Conservation (phyloP, 108 stramenopile species). For the Pinguiococcus pyrenoidosus region DNA sequence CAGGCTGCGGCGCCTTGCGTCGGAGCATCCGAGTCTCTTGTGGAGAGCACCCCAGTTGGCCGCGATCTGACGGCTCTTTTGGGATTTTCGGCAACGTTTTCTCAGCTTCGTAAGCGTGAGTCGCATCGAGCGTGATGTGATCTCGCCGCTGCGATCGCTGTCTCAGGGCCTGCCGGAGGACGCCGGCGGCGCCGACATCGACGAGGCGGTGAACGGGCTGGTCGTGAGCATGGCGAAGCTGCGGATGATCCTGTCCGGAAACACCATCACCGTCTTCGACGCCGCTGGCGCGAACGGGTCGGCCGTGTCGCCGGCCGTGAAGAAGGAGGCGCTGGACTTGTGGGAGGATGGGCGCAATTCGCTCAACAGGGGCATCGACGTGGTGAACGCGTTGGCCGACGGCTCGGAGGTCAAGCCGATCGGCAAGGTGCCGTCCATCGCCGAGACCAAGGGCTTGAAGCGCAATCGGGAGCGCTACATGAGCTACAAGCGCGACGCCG, state of each 20-base stretch:
- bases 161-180: background rate
- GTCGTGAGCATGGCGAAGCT: background rate
- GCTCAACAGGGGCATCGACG: background rate
- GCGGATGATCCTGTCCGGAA: too few species aligned
- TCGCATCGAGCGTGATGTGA: background rate
- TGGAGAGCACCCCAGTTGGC: too few species aligned
- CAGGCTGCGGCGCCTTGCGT: too few species aligned
- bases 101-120: background rate
- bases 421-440: too few species aligned
- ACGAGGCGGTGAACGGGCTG: background rate
- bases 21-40: too few species aligned
- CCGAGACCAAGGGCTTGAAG: too few species aligned
- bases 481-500: background rate
- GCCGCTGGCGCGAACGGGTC: background rate
- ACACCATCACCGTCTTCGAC: too few species aligned
- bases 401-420: too few species aligned
- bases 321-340: background rate
- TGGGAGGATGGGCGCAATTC: slow-evolving; percentile 1
- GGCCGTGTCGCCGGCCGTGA: background rate
- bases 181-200: background rate
- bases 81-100: too few species aligned
- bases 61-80: too few species aligned
- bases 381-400: background rate
- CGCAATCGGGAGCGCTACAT: background rate
- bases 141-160: background rate